phyloP scores from a whole-genome alignment of 2,329 filamentous ascomycete genomes.

The Exophiala sideris region DNA sequence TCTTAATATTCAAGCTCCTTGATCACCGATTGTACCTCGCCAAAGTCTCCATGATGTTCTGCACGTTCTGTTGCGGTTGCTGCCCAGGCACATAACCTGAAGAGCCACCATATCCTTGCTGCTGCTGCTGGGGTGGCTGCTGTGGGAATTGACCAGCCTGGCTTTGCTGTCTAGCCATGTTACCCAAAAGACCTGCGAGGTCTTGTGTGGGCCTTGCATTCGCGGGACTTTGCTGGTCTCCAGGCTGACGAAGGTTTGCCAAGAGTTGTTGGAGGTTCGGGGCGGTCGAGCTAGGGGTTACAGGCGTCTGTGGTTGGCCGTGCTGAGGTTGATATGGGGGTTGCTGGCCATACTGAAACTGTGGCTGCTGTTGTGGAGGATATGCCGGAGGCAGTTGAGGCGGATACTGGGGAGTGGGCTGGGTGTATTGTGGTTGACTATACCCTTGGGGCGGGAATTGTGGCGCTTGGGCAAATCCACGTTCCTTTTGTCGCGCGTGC shows the following conservation, averaged over 20 bases:
- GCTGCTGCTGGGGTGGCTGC: conserved; percentile 13
- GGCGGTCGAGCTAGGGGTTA: conserved; percentile 16
- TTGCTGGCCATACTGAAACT: conserved; percentile 20
- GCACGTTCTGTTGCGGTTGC: conserved; percentile 42
- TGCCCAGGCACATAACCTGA: conserved; percentile 26
- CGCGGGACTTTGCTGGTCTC: conserved; percentile 24
- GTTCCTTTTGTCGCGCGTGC: conserved; percentile 59
- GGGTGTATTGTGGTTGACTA: conserved; percentile 29
- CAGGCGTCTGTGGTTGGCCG: conserved; percentile 9
- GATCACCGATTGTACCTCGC: conserved; percentile 45
- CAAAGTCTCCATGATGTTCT: conserved; percentile 48
- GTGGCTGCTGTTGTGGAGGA: conserved; percentile 17
- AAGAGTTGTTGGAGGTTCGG: conserved; percentile 28
- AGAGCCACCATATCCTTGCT: conserved; percentile 21
- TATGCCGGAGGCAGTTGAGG: conserved; percentile 13
- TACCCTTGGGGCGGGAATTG: conserved; percentile 35
- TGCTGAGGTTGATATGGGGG: conserved; percentile 8
- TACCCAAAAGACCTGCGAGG: conserved; percentile 41
- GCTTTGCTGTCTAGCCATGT: conserved; percentile 36
- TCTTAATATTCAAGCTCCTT: not conserved
- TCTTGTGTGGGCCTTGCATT: conserved; percentile 36
- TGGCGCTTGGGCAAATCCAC: conserved; percentile 31
- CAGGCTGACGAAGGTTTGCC: conserved; percentile 27
- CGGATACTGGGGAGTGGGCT: conserved; percentile 27
- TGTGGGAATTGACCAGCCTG: conserved; percentile 13